A percentile compares a stretch with the other conserved stretches of the same genome.
phyloP scores from a whole-genome alignment of 257 asterid species.

The Hygrophila difformis region DNA sequence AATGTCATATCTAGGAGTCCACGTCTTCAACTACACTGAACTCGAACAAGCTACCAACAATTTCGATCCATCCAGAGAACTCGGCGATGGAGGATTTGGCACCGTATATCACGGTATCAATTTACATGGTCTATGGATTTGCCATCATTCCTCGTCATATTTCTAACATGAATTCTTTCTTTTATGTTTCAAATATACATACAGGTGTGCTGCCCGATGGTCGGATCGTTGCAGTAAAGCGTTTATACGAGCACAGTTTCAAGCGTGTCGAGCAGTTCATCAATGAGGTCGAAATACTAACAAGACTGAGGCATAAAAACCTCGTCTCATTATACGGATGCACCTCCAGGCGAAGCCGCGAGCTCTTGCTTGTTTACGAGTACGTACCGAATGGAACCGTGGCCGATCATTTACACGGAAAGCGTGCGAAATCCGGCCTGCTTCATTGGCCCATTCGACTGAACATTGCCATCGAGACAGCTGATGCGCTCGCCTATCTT shows the following conservation, averaged over 20 bases:
- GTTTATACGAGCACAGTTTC: conserved; percentile 61
- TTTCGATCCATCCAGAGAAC: conserved; percentile 46
- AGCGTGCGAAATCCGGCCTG: conserved; percentile 31
- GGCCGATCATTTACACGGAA: conserved; percentile 79
- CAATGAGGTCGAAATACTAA: conserved; percentile 66
- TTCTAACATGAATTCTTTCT: no score
- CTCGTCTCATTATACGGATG: conserved; percentile 68
- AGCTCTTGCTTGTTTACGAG: conserved; percentile 66
- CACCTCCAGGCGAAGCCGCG: conserved; percentile 60
- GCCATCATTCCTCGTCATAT: not conserved
- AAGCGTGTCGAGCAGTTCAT: conserved; percentile 70
- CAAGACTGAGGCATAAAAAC: conserved; percentile 43
- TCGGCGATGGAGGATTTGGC: conserved; percentile 93
- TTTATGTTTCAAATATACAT: not conserved
- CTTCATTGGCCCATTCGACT: conserved; percentile 60
- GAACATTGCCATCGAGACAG: conserved; percentile 67
- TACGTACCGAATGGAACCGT: conserved; percentile 71
- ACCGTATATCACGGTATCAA: conserved; percentile 55
- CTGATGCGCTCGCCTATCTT: conserved; percentile 60
- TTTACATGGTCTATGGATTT: no score
- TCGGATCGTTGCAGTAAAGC: conserved; percentile 71
- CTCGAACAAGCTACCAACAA: conserved; percentile 71
- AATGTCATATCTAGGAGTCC: conserved; percentile 45
- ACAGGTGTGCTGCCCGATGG: conserved; percentile 67
- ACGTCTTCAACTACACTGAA: conserved; percentile 48